phyloP scores from a whole-genome alignment of 2,329 filamentous ascomycete genomes.

The Fusarium dimerum region DNA sequence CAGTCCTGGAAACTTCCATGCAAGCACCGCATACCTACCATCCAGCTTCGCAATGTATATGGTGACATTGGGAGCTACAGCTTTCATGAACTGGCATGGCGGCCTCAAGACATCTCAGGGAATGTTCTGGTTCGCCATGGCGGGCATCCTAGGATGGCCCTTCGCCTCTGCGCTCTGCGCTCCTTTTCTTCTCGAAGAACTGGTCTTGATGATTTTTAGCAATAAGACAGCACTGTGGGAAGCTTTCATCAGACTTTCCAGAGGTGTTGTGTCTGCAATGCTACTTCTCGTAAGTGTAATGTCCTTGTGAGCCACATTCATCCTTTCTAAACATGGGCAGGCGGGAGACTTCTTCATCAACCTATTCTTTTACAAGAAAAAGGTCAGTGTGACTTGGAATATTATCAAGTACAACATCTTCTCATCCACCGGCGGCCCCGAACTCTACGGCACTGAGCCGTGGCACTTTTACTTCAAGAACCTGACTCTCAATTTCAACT shows the following conservation, averaged over 20 bases:
- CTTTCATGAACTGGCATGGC: constrained; percentile 87
- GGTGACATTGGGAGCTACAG: constrained; percentile 79
- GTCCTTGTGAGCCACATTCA: rapidly evolving
- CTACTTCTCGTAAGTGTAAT: constrained; percentile 63
- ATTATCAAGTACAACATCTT: constrained; percentile 97
- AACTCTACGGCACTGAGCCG: constrained; percentile 93
- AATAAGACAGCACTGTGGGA: constrained; percentile 61
- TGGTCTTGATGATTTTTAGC: constrained; percentile 56
- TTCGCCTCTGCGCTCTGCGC: constrained; percentile 82
- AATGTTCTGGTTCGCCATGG: constrained; percentile 88
- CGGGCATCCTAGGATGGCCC: constrained; percentile 88
- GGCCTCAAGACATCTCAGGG: constrained; percentile 79
- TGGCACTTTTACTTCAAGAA: constrained; percentile 98
- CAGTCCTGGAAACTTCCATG: constrained; percentile 92
- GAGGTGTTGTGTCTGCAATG: constrained; percentile 67
- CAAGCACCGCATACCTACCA: constrained; percentile 82
- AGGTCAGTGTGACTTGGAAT: constrained; percentile 80
- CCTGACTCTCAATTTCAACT: constrained; percentile 88
- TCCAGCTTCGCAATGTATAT: constrained; percentile 98
- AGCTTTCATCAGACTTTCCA: constrained; percentile 60
- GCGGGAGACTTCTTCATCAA: constrained; percentile 71
- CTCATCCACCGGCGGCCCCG: constrained; percentile 75
- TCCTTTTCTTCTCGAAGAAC: constrained; percentile 81
- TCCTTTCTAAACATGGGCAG: constrained; percentile 41
- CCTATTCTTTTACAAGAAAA: constrained; percentile 80